Base-by-base conservation (phyloP, 352 stramenopile genomes). In the Salisapilia sapeloensis region DNA sequence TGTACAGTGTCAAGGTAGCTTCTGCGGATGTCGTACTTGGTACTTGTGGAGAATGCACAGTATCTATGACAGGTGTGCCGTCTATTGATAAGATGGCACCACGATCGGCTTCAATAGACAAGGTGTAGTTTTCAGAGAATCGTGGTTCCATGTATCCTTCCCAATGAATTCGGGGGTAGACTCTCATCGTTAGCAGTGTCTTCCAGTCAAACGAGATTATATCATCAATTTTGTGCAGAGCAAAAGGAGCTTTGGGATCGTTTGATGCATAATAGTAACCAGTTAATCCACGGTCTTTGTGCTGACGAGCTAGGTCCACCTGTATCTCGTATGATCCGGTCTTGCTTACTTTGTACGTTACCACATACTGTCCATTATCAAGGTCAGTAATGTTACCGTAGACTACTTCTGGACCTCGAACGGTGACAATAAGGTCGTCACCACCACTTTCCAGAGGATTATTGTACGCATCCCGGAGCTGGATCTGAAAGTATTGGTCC, bases 301-400 rank as follows among this genome's bases (percentile, higher is more conserved):
- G 23, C 10, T 37, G 38, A 15, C 42, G 45, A 19, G 53, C 48
- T 4, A 79, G 42, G 19, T 45, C 16, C 5, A 48, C 70, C 35
- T 77, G 44, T 23, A 70, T 55, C 31, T 80, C 50, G 37, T 72
- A 76, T 2, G 41, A 6, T 0, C 61, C 56, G 17, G 48, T 36
- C 15, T 53, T 34, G 6, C 37, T 35, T 12, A 53, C 42, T 11
- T 35, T 22, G 22, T 72, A 75, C 6, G 35, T 44, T 12, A 69
- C 54, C 15, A 50, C 24, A 33, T 77, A 78, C 9, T 54, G 42
- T 3, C 59, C 58, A 4, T 63, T 65, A 5, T 17, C 20, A 20
- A 62, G 33, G 28, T 75, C 50, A 2, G 43, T 45, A 12, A 75
- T 38, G 4, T 33, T 50, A 3, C 32, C 41, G 3, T 37, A 33